Evolutionary conservation across 805 yeast species (phyloP), one percentile per base, ranked within the genome.

Genomic region (Kodamaea hsintzibuensis): DNA sequence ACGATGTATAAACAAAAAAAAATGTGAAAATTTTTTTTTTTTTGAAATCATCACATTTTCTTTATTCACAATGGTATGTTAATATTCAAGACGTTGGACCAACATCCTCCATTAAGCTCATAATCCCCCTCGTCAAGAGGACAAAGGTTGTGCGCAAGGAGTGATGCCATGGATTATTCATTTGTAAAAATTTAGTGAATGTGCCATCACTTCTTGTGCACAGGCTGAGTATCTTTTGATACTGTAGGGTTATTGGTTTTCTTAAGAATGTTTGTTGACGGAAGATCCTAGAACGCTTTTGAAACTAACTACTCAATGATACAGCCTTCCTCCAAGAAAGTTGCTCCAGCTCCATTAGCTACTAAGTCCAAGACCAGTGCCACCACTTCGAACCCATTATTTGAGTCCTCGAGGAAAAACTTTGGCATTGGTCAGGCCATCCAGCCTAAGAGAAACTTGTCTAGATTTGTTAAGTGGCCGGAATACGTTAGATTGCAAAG

Each of bases 401-500:
- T 65, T 44, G 70, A 89, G 77, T 79, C 96, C 60, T 82, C 90
- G 63, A 96, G 97, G 78, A 88, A 86, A 82, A 87, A 85, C 82
- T 93, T 86, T 72, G 98, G 98, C 80, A 88, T 95, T 70, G 99
- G 99, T 71, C 98, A 95, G 84, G 81, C 87, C 63, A 71, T 93
- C 68, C 98, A 93, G 81, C 96, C 86, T 90, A 91, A 88, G 84
- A 87, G 93, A 81, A 90, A 95, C 87, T 85, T 95, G 74, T 82
- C 96, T 59, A 91, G 98, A 81, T 92, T 89, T 78, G 98, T 93
- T 72, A 95, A 89, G 81, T 95, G 99, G 99, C 99, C 99, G 74
- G 95, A 88, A 81, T 91, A 93, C 77, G 95, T 93, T 66, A 90
- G 96, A 82, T 83, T 95, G 67, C 99, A 93, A 84, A 92, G 99